These are phyloP conservation scores for Pleurotus tuber-regium DNA, from an alignment of 768 basidiomycete genomes.

Conservation along the genomic window DNA sequence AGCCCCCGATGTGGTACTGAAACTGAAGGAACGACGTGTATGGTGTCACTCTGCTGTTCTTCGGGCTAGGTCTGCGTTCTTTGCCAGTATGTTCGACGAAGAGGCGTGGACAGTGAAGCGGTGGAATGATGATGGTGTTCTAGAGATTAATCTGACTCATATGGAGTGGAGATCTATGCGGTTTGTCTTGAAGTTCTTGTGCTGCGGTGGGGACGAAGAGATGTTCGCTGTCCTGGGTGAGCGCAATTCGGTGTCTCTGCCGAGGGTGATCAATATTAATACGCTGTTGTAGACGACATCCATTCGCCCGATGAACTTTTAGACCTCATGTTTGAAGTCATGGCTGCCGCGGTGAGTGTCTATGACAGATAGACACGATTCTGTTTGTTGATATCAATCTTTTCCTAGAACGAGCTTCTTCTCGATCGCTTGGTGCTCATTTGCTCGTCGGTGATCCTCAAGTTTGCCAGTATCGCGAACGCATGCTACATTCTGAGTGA, in stretches of 20 bases:
- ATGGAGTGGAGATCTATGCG: slow-evolving; percentile 71
- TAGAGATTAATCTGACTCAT: slow-evolving; percentile 72
- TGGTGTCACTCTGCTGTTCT: slow-evolving; percentile 71
- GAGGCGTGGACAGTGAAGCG: slow-evolving; percentile 75
- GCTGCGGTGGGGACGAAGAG: slow-evolving; percentile 63
- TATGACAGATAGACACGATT: background rate
- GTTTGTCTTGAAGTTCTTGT: slow-evolving; percentile 74
- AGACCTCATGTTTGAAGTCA: slow-evolving; percentile 84
- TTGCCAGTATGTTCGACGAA: slow-evolving; percentile 80
- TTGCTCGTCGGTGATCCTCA: slow-evolving; percentile 75
- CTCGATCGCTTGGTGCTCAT: slow-evolving; percentile 82
- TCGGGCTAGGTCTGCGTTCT: slow-evolving; percentile 82
- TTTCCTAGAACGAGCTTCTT: slow-evolving; percentile 75
- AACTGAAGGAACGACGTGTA: slow-evolving; percentile 65
- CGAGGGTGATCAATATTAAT: slow-evolving; percentile 1
- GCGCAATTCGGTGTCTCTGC: slow-evolving; percentile 18
- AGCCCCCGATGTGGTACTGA: slow-evolving; percentile 67
- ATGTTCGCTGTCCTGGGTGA: slow-evolving; percentile 73
- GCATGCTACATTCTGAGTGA: slow-evolving; percentile 79
- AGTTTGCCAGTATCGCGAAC: slow-evolving; percentile 68
- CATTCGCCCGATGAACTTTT: slow-evolving; percentile 70
- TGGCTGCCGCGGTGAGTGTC: slow-evolving; percentile 76
- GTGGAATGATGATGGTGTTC: slow-evolving; percentile 46
- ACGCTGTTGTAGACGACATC: slow-evolving; percentile 49
- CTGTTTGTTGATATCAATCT: background rate